A percentile compares a stretch with the other conserved stretches of the same genome.
These are phyloP conservation scores for Coleophoma crateriformis DNA, from an alignment of 2,329 filamentous ascomycete species.

Conservation along the genomic window DNA sequence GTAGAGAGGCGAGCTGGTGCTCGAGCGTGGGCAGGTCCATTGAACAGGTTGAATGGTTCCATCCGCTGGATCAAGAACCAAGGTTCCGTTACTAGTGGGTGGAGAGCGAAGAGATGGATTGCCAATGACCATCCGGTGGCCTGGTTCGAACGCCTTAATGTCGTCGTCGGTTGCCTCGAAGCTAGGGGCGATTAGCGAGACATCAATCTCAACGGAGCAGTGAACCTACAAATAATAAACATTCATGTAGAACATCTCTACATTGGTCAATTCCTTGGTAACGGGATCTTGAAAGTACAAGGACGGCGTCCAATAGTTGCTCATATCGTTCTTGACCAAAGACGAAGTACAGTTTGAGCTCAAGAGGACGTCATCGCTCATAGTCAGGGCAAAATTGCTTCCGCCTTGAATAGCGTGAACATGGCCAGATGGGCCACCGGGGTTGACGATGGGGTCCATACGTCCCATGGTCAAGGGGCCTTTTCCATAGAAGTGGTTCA, in stretches of 20 bases:
- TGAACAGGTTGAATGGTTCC: constrained; percentile 49
- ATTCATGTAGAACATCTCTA: constrained; percentile 63
- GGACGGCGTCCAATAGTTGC: constrained; percentile 80
- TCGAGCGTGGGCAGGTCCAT: constrained; percentile 53
- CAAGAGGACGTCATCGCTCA: constrained; percentile 53
- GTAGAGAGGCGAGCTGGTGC: constrained; percentile 45
- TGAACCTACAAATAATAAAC: constrained; percentile 65
- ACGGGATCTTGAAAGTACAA: constrained; percentile 67
- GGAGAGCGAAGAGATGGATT: constrained; percentile 58
- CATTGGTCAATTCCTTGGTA: constrained; percentile 55
- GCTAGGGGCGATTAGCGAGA: constrained; percentile 26
- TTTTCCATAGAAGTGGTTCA: constrained; percentile 65
- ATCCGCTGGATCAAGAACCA: constrained; percentile 44
- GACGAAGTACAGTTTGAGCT: constrained; percentile 75
- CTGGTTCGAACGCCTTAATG: constrained; percentile 67
- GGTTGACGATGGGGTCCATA: constrained; percentile 71
- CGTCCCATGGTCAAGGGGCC: constrained; percentile 57
- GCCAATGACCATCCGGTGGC: constrained; percentile 79
- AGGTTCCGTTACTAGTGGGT: constrained; percentile 44
- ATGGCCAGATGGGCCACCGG: constrained; percentile 56
- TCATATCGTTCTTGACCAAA: constrained; percentile 73
- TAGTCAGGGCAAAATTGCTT: constrained; percentile 39
- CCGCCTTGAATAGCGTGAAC: constrained; percentile 73
- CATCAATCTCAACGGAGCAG: neutral
- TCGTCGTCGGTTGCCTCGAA: constrained; percentile 59